Conservation (phyloP, 2,329 filamentous ascomycete genomes). For the Botrytis deweyae region DNA sequence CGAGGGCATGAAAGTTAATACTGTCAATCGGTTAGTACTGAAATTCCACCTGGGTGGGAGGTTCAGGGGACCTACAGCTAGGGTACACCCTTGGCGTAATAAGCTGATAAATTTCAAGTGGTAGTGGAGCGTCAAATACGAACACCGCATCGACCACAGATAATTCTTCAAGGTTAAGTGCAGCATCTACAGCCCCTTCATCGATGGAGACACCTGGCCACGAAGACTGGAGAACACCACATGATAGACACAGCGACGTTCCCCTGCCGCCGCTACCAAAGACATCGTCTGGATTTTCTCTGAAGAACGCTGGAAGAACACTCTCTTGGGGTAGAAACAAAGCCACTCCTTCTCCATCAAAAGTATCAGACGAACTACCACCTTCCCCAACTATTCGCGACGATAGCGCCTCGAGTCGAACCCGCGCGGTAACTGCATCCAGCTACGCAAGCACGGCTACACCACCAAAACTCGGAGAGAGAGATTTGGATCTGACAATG, state of each 20-base stretch:
- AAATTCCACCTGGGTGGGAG: neutral
- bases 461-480: constrained; percentile 37
- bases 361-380: constrained; percentile 26
- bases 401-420: constrained; percentile 28
- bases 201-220: constrained; percentile 35
- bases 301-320: constrained; percentile 38
- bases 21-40: constrained; percentile 39
- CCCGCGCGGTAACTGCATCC: constrained; percentile 37
- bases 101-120: constrained; percentile 31
- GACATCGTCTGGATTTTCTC: constrained; percentile 34
- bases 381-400: constrained; percentile 31
- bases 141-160: constrained; percentile 40
- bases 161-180: constrained; percentile 40
- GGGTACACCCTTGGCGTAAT: constrained; percentile 28
- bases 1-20: constrained; percentile 31
- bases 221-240: constrained; percentile 37
- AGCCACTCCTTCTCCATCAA: constrained; percentile 29
- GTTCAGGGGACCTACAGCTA: constrained; percentile 9
- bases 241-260: constrained; percentile 37
- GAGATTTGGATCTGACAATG: constrained; percentile 37
- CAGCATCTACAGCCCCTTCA: constrained; percentile 40
- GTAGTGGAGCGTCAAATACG: constrained; percentile 41
- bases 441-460: constrained; percentile 41
- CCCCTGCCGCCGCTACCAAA: constrained; percentile 38
- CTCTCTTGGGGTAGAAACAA: constrained; percentile 40